Percentiles rank a stretch among this genome's conserved stretches.
Evolutionary conservation across 352 stramenopile genomes (phyloP).

Genomic region (Globisporangium alternatum): DNA sequence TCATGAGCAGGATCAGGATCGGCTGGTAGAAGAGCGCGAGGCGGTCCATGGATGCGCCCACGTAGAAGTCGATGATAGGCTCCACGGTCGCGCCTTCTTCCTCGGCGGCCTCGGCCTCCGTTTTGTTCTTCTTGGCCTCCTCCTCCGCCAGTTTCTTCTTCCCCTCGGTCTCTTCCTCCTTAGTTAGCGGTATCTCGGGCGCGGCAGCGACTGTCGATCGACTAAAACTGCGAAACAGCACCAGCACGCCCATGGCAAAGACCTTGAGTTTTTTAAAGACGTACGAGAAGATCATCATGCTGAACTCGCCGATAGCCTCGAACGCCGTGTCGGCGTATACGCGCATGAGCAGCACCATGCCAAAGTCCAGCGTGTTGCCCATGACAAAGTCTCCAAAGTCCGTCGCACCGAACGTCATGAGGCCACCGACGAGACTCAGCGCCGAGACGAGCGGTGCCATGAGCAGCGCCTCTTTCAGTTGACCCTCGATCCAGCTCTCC

Average conservation of each 20-base stretch:
- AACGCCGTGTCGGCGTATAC: slow-evolving; percentile 90
- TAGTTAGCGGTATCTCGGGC: not conserved
- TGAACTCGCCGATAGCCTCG: slow-evolving; percentile 68
- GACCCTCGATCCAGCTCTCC: slow-evolving; percentile 86
- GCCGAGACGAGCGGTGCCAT: slow-evolving; percentile 88
- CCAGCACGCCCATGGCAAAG: slow-evolving; percentile 25
- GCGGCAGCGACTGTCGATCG: slow-evolving; percentile 33
- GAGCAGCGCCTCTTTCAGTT: slow-evolving; percentile 91
- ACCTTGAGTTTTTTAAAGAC: slow-evolving; percentile 37
- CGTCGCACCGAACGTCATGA: slow-evolving; percentile 94
- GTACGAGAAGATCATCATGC: slow-evolving; percentile 37
- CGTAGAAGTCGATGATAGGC: slow-evolving; percentile 94
- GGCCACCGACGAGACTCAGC: slow-evolving; percentile 86
- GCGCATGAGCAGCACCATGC: slow-evolving; percentile 91
- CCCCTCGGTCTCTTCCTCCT: slow-evolving; percentile 15
- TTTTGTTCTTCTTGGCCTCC: slow-evolving; percentile 34
- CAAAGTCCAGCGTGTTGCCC: slow-evolving; percentile 93
- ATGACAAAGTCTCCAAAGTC: slow-evolving; percentile 98
- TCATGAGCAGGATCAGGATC: slow-evolving; percentile 94
- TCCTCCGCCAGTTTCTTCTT: slow-evolving; percentile 34
- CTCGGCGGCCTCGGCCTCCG: slow-evolving; percentile 37
- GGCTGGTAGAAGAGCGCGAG: slow-evolving; percentile 93
- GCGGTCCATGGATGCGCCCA: slow-evolving; percentile 89
- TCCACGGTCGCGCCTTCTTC: slow-evolving; percentile 92
- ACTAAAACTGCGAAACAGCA: slow-evolving; percentile 54